phyloP scores from a whole-genome alignment of 495 filamentous ascomycete genomes.

The Annulohypoxylon bovei region DNA sequence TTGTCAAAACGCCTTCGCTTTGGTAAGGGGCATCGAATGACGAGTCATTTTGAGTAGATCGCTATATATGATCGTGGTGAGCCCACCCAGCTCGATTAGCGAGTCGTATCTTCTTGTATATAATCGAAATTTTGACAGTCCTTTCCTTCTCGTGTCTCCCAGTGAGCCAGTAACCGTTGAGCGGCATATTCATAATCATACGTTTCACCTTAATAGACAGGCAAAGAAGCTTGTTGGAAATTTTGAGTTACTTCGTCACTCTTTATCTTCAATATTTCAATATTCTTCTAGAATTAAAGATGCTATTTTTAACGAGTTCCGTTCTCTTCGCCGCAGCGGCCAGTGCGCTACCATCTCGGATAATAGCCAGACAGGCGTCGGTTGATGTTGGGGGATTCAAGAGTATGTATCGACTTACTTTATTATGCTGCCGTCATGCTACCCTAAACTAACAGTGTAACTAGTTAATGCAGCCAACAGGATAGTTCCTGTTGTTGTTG shows the following conservation, averaged over 20 bases:
- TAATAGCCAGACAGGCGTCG: conserved; percentile 9
- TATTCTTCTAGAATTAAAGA: conserved; percentile 2
- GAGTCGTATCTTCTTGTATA: conserved; percentile 1
- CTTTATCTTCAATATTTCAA: background rate
- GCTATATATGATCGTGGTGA: conserved; percentile 22
- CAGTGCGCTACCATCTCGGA: conserved; percentile 23
- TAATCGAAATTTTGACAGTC: conserved; percentile 13
- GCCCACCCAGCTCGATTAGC: background rate
- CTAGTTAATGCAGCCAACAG: conserved; percentile 29
- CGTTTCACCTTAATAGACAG: conserved; percentile 27
- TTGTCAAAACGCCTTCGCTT: conserved; percentile 1
- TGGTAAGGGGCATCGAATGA: background rate
- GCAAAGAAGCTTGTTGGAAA: background rate
- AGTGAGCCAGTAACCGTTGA: conserved; percentile 34
- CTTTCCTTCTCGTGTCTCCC: conserved; percentile 4
- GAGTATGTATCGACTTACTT: background rate
- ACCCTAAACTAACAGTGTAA: conserved; percentile 6
- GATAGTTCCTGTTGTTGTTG: conserved; percentile 39
- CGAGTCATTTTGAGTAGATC: background rate
- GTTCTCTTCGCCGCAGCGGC: conserved; percentile 19
- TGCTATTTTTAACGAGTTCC: conserved; percentile 18
- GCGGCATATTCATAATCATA: conserved; percentile 25
- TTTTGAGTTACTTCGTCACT: conserved; percentile 1
- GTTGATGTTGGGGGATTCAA: conserved; percentile 17
- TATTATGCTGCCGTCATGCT: background rate